Percentiles rank a stretch among this genome's conserved stretches.
These are phyloP conservation scores for Taphrina flavorubra DNA, from an alignment of 1,139 yeast species.

Conservation along the genomic window DNA sequence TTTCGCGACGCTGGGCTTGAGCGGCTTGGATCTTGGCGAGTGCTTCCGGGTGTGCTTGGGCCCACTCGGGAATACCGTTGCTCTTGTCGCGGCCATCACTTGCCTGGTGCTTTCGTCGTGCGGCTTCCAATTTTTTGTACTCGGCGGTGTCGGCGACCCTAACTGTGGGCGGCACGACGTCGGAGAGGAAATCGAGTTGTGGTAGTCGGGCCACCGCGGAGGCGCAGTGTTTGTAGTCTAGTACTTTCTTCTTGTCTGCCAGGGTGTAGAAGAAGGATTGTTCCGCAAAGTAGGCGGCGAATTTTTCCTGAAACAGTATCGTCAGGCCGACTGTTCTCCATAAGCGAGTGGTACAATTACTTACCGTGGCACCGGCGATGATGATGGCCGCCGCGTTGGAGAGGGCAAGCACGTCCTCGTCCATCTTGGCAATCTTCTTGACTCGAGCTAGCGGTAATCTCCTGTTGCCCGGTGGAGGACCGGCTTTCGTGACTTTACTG, in stretches of 20 bases:
- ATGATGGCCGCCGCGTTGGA: constrained; percentile 41
- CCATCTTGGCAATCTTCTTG: constrained; percentile 81
- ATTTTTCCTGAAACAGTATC: constrained; percentile 13
- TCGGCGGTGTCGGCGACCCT: constrained; percentile 20
- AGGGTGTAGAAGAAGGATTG: constrained; percentile 38
- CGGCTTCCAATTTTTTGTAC: constrained; percentile 9
- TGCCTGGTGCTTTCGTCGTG: constrained; percentile 8
- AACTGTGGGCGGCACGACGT: constrained; percentile 34
- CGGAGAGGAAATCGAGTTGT: constrained; percentile 34
- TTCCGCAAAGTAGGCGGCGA: constrained; percentile 39
- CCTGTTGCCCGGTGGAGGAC: constrained; percentile 14
- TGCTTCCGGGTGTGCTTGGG: constrained; percentile 17
- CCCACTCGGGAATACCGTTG: constrained; percentile 14
- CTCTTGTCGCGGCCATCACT: neutral
- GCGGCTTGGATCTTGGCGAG: constrained; percentile 14
- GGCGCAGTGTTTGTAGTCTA: constrained; percentile 36
- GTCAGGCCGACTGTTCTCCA: too few species aligned
- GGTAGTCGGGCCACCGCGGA: constrained; percentile 39
- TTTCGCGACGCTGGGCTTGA: neutral
- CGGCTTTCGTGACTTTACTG: constrained; percentile 12
- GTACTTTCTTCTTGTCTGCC: constrained; percentile 37
- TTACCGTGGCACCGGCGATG: constrained; percentile 40
- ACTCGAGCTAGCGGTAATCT: constrained; percentile 76
- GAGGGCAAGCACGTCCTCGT: constrained; percentile 61
- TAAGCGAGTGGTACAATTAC: neutral